phyloP scores from a whole-genome alignment of 192 early-diverging fungal species.

The Lobosporangium transversale region DNA sequence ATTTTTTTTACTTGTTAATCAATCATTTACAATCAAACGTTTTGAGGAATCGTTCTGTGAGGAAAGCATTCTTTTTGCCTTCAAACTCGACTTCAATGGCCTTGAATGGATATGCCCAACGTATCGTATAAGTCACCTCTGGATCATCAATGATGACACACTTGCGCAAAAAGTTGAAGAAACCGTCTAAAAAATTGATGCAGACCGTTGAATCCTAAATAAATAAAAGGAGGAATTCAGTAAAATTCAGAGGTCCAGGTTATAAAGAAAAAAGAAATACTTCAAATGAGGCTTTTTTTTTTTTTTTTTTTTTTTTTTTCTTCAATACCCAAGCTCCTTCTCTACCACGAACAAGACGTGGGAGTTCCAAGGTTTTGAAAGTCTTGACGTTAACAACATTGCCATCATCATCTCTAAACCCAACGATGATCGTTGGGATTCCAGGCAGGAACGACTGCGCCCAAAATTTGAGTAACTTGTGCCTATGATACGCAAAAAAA shows the following conservation, averaged over 20 bases:
- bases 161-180: conserved; percentile 63
- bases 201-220: conserved; percentile 79
- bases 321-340: conserved; percentile 73
- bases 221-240: too few relatives aligned
- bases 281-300: too few relatives aligned
- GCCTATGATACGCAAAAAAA: too few relatives aligned
- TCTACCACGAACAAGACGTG: conserved; percentile 76
- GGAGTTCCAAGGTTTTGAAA: conserved; percentile 83
- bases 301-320: neutral
- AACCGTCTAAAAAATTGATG: conserved; percentile 79
- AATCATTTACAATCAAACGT: too few relatives aligned
- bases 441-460: conserved; percentile 94
- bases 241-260: too few relatives aligned
- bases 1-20: conserved; percentile 9
- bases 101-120: conserved; percentile 54
- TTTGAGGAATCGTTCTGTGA: conserved; percentile 62
- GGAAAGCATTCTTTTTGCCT: conserved; percentile 37
- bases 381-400: conserved; percentile 63
- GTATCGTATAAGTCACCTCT: conserved; percentile 54
- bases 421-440: conserved; percentile 83
- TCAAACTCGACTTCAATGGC: conserved; percentile 50
- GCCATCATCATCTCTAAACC: conserved; percentile 85
- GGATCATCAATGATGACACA: conserved; percentile 57
- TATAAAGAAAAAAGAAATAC: too few relatives aligned
- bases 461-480: conserved; percentile 92